Evolutionary conservation across 2,329 filamentous ascomycete genomes (phyloP).

Genomic region (Aspergillus tubingensis): DNA sequence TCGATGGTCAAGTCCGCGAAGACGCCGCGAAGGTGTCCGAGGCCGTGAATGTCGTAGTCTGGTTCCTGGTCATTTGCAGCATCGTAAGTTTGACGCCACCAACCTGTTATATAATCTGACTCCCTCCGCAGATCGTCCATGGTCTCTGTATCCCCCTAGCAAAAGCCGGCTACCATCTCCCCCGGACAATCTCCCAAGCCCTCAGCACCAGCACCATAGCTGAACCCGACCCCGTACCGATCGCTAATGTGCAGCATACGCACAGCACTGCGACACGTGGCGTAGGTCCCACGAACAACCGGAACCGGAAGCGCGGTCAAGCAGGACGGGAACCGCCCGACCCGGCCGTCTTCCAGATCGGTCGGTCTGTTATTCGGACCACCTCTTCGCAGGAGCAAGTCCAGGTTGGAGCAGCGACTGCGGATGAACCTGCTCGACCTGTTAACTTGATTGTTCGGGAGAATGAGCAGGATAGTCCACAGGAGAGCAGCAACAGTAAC

Average conservation of each 20-base stretch:
- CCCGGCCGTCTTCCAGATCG: conserved; percentile 30
- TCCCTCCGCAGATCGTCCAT: conserved; percentile 65
- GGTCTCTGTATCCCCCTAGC: conserved; percentile 76
- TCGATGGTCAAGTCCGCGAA: conserved; percentile 61
- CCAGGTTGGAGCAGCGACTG: conserved; percentile 24
- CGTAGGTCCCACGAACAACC: conserved; percentile 19
- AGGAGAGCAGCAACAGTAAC: background rate
- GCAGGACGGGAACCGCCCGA: conserved; percentile 17
- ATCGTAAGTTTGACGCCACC: conserved; percentile 55
- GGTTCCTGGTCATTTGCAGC: conserved; percentile 83
- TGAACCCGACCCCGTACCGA: conserved; percentile 33
- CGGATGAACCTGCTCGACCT: conserved; percentile 36
- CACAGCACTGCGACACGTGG: conserved; percentile 38
- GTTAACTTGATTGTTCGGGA: conserved; percentile 30
- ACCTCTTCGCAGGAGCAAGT: conserved; percentile 19
- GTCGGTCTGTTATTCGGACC: conserved; percentile 27
- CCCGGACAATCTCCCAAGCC: conserved; percentile 47
- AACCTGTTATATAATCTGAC: background rate
- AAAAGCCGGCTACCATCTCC: conserved; percentile 51
- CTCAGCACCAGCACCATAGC: conserved; percentile 45
- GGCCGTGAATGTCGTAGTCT: conserved; percentile 71
- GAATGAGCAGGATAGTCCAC: background rate
- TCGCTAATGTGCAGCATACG: conserved; percentile 29
- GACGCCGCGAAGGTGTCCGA: conserved; percentile 70
- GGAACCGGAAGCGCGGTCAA: conserved; percentile 29